Base-by-base conservation (phyloP, 441 rosid genomes). In the Euphorbia celastroides region DNA sequence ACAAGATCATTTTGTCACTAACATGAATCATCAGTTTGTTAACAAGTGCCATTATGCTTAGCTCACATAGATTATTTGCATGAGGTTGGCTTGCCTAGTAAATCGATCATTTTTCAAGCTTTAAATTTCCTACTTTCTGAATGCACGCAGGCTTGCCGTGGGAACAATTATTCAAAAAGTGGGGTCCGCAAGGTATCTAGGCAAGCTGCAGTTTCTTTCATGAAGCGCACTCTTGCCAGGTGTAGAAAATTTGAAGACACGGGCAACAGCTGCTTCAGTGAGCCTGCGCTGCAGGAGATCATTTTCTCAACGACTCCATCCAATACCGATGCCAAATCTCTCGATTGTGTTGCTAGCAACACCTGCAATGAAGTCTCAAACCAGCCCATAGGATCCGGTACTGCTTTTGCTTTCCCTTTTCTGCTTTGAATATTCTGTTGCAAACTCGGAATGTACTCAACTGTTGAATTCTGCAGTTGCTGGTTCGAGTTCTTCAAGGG, bases 261-360 rank as follows among this genome's bases (percentile, higher is more conserved):
- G 1, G 96, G 96, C 68, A 80, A 57, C 72, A 85, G 92, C 77
- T 84, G 97, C 84, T 93, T 93, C 65, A 74, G 80, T 25, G 96
- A 91, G 68, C 85, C 93, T 23, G 81, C 86, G 16, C 75, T 89
- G 57, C 93, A 86, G 77, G 92, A 88, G 70, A 74, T 81, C 70
- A 68, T 90, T 78, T 90, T 90, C 72, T 74, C 88, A 27, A 77
- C 81, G 7, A 85, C 86, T 60, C 60, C 81, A 34, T 72, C 79
- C 80, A 82, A 86, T 82, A 84, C 79, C 57, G 90, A 86, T 67
- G 82, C 92, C 57, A 93, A 93, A 70, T 91, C 95, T 66, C 70
- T 74, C 13, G 98, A 91, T 61, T 79, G 87, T 79, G 92, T 92
- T 46, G 96, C 95, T 28, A 90, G 97, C 75, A 93, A 88, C 79